Evolutionary conservation across 2,329 filamentous ascomycete genomes (phyloP), one percentile per base, ranked within the genome.

Genomic region (Fonsecaea monophora): DNA sequence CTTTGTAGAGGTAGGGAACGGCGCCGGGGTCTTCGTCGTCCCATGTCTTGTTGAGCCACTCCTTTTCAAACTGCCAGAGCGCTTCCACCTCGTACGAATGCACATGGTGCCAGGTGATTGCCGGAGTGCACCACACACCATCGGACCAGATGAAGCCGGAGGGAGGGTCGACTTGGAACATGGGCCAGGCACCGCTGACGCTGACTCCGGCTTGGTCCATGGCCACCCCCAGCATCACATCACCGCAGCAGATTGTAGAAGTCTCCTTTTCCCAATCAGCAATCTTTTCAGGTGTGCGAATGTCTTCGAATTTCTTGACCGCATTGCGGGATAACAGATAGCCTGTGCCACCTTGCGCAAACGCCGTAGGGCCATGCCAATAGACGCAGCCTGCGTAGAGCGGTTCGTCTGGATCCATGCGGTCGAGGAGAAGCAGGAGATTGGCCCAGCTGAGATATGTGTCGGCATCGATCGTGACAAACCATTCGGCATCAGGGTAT

Each of bases 401-500:
- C 9, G 69, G 67, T 10, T 67, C 64, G 21, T 70, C 40, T 34
- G 69, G 69, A 30, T 70, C 59, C 55, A 69, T 32, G n/a, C 55
- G 64, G 25, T 56, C 56, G 54, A 70, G 61, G 3, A 70, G 40
- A 35, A 67, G 67, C 1, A 70, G 56, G 9, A 70, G 64, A 25
- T 68, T 70, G 12, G 64, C 64, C 68, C 69, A 70, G 53, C 66
- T 62, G 5, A 69, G 62, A 50, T 70, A 70, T 21, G 67, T 69
- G 38, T 70, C 69, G 12, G 69, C 69, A 25, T 70, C 69, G 48
- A 70, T 70, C 68, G 86, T 87, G 13, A 88, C 74, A 72, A 86
- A 88, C 86, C 86, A 88, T 70, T 87, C 83, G 64, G 82, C 82
- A 64, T 80, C 73, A 9, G 85, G 85, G 8, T 82, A 80, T 75